Evolutionary conservation across 257 asterid genomes (phyloP).

Genomic region (Forsythia viridissima): DNA sequence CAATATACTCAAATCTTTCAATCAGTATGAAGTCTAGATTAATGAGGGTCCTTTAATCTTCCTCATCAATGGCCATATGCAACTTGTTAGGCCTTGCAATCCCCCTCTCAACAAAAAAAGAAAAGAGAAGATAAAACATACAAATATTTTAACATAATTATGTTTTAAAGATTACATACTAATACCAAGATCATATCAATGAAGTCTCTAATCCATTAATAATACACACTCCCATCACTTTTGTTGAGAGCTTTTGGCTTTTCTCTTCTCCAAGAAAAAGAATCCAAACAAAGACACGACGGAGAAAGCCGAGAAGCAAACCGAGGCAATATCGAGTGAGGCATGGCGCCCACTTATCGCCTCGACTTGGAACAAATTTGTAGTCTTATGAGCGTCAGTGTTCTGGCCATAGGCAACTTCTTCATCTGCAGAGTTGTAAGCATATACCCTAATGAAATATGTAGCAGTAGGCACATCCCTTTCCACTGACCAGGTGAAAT

Average conservation of each 20-base stretch:
- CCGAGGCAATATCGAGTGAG: slow-evolving; percentile 52
- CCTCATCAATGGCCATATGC: no score
- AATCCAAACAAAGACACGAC: slow-evolving; percentile 57
- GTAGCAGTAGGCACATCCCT: slow-evolving; percentile 60
- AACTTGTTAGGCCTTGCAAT: no score
- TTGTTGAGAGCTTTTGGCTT: slow-evolving; percentile 26
- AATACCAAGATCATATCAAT: no score
- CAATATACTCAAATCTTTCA: no score
- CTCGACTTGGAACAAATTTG: slow-evolving; percentile 47
- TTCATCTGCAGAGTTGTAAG: slow-evolving; percentile 21
- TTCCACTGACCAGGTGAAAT: slow-evolving; percentile 40
- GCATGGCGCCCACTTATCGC: slow-evolving; percentile 62
- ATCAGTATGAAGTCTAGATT: no score
- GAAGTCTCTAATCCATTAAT: no score
- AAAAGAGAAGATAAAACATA: no score
- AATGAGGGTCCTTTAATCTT: no score
- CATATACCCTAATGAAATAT: slow-evolving; percentile 69
- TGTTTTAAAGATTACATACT: no score
- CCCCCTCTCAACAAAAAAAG: no score
- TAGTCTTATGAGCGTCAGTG: slow-evolving; percentile 37
- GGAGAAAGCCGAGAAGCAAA: slow-evolving; percentile 74
- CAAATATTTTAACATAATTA: no score
- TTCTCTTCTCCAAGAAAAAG: slow-evolving; percentile 69
- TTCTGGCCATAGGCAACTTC: slow-evolving; percentile 70
- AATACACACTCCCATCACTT: slow-evolving; percentile 9